Conservation (phyloP, 2,329 filamentous ascomycete genomes). For the Sarocladium brachiariae region DNA sequence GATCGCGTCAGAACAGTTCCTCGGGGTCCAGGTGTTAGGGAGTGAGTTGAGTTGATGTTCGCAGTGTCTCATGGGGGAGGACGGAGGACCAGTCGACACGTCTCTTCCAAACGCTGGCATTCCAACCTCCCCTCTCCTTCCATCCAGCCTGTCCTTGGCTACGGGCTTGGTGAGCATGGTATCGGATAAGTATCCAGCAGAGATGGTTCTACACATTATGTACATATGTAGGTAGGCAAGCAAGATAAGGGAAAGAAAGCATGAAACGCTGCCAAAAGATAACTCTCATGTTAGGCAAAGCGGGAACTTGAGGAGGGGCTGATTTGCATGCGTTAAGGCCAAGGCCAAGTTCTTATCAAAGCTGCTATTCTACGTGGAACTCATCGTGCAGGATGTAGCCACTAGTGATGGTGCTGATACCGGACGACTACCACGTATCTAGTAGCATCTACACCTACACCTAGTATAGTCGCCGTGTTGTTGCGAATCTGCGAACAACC, state of each 20-base stretch:
- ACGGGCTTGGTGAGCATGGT: neutral
- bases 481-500: too few species aligned
- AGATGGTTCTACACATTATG: too few species aligned
- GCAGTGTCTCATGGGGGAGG: neutral
- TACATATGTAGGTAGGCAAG: too few species aligned
- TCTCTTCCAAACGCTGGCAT: neutral
- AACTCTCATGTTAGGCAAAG: conserved; percentile 4
- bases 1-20: conserved; percentile 4
- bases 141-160: conserved; percentile 10
- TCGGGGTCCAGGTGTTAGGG: conserved; percentile 3
- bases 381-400: neutral
- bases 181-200: neutral
- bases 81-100: neutral
- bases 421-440: too few species aligned
- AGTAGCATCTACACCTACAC: too few species aligned
- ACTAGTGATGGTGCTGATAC: neutral
- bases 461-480: too few species aligned
- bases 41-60: neutral
- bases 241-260: too few species aligned
- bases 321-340: neutral
- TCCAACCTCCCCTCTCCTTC: conserved; percentile 10
- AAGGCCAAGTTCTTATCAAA: neutral
- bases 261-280: neutral
- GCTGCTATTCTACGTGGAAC: neutral
- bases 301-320: neutral